These are phyloP conservation scores for Aethionema arabicum DNA, from an alignment of 345 rosid species.

Conservation along the genomic window DNA sequence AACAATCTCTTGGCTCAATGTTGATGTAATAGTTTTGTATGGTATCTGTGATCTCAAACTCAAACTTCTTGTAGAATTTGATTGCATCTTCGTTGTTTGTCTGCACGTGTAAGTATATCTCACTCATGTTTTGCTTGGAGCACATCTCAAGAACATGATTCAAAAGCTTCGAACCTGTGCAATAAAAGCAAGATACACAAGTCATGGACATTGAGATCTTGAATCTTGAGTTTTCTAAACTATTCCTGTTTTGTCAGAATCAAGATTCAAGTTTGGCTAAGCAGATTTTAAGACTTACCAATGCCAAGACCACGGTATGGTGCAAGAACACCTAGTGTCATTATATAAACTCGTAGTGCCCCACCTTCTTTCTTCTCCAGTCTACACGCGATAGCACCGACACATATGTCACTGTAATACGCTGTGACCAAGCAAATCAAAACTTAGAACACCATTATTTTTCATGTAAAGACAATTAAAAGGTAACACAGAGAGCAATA, in stretches of 20 bases:
- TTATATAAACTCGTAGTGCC: slow-evolving; percentile 70
- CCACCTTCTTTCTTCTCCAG: slow-evolving; percentile 93
- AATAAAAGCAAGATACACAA: slow-evolving; percentile 16
- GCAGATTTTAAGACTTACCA: slow-evolving; percentile 54
- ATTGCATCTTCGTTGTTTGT: slow-evolving; percentile 96
- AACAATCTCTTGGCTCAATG: slow-evolving; percentile 86
- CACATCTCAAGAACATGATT: slow-evolving; percentile 85
- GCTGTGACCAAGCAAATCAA: slow-evolving; percentile 49
- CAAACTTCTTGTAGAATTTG: slow-evolving; percentile 91
- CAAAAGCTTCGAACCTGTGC: slow-evolving; percentile 78
- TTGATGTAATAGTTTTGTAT: slow-evolving; percentile 81
- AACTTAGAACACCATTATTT: slow-evolving; percentile 2
- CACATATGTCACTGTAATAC: slow-evolving; percentile 90
- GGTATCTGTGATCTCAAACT: slow-evolving; percentile 80
- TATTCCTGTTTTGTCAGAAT: slow-evolving; percentile 5
- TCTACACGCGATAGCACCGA: slow-evolving; percentile 94
- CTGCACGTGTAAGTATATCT: slow-evolving; percentile 96
- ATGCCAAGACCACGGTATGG: slow-evolving; percentile 94
- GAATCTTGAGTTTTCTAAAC: background rate
- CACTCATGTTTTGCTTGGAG: slow-evolving; percentile 64
- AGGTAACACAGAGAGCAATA: background rate
- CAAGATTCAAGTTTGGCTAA: slow-evolving; percentile 3
- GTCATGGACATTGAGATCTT: slow-evolving; percentile 2
- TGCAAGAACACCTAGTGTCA: slow-evolving; percentile 96
- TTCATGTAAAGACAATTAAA: slow-evolving; percentile 3